Evolutionary conservation across 2,329 filamentous ascomycete species (phyloP).

Genomic region (Daldinia sp.): DNA sequence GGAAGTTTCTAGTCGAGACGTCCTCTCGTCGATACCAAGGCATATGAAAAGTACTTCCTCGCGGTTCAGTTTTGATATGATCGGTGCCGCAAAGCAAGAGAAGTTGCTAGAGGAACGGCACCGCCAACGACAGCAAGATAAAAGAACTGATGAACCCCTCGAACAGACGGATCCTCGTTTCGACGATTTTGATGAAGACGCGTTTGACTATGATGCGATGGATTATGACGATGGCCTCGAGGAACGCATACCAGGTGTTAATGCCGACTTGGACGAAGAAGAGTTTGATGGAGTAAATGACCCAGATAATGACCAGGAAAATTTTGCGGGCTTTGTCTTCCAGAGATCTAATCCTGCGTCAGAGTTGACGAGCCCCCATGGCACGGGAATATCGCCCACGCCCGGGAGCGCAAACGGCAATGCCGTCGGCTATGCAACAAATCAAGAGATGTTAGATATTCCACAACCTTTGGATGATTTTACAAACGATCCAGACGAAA

Average conservation of each 20-base stretch:
- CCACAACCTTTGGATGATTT: constrained; percentile 28
- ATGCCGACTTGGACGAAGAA: constrained; percentile 57
- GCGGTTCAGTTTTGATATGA: constrained; percentile 83
- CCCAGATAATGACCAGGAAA: constrained; percentile 65
- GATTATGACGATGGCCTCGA: constrained; percentile 72
- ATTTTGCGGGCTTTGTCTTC: constrained; percentile 68
- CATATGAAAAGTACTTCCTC: constrained; percentile 81
- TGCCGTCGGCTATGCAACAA: constrained; percentile 65
- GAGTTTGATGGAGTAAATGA: constrained; percentile 52
- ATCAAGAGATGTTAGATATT: constrained; percentile 54
- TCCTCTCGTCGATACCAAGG: constrained; percentile 61
- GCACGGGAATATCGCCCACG: constrained; percentile 57
- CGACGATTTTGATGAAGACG: constrained; percentile 70
- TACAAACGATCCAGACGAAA: constrained; percentile 4
- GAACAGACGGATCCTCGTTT: constrained; percentile 60
- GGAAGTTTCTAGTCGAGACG: constrained; percentile 55
- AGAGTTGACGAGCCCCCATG: constrained; percentile 59
- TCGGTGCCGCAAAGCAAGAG: constrained; percentile 72
- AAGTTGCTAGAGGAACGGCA: constrained; percentile 78
- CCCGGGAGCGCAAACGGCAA: constrained; percentile 64
- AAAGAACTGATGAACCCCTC: constrained; percentile 54
- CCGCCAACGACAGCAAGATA: constrained; percentile 71
- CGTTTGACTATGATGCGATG: constrained; percentile 69
- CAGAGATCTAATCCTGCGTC: constrained; percentile 63
- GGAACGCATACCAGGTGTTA: constrained; percentile 69